phyloP scores from a whole-genome alignment of 1,284 basidiomycete genomes.

The Schizophyllum commune region DNA sequence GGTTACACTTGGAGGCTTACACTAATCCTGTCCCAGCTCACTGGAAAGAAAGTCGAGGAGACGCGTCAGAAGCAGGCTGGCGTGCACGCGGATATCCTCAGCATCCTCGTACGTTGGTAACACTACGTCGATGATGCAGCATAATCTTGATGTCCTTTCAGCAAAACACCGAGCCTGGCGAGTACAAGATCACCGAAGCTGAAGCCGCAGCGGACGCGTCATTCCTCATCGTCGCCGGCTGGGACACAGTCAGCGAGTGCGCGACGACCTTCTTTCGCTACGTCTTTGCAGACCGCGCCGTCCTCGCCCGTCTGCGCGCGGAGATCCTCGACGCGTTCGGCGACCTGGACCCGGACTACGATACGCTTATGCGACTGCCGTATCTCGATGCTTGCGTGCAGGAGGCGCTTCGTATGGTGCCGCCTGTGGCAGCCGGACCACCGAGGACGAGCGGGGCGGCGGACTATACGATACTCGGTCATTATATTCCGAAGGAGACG shows the following conservation, averaged over 20 bases:
- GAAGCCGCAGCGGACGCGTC: constrained; percentile 10
- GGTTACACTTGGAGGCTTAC: too few species aligned
- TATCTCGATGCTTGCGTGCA: constrained; percentile 9
- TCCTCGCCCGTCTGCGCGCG: constrained; percentile 1
- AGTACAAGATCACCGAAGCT: background rate
- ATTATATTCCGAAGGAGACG: background rate
- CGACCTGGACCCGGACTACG: constrained; percentile 3
- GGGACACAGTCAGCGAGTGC: constrained; percentile 6
- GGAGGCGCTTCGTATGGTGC: constrained; percentile 3
- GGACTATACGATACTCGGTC: background rate
- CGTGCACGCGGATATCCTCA: background rate
- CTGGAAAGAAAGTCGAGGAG: background rate
- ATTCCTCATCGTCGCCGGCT: constrained; percentile 8
- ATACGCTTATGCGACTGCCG: constrained; percentile 6
- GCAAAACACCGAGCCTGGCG: background rate
- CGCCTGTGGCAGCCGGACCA: constrained; percentile 7
- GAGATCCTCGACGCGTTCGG: constrained; percentile 6
- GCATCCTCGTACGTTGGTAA: background rate
- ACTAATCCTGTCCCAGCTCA: background rate
- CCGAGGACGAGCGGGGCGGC: background rate
- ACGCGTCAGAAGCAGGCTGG: background rate
- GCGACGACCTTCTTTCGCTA: constrained; percentile 7
- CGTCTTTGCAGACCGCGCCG: background rate
- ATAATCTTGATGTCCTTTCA: too few species aligned
- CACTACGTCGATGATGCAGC: too few species aligned